phyloP scores from a whole-genome alignment of 2,329 filamentous ascomycete species.

The Penicillium olsonii region DNA sequence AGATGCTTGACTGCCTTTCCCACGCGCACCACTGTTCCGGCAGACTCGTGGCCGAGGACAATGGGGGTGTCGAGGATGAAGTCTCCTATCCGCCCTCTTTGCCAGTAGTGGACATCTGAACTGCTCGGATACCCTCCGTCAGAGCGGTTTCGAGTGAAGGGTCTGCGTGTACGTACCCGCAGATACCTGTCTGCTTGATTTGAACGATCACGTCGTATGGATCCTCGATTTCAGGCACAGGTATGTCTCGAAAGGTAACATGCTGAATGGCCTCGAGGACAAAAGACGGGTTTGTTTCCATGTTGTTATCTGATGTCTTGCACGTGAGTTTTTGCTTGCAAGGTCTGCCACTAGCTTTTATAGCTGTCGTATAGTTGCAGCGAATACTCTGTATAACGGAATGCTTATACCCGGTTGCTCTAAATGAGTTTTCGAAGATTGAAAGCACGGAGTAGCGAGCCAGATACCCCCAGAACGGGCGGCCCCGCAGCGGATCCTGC shows the following conservation, averaged over 20 bases:
- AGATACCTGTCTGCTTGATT: constrained; percentile 51
- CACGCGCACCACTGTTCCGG: constrained; percentile 25
- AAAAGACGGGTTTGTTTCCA: constrained; percentile 41
- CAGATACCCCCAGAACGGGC: not conserved
- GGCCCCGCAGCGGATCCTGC: constrained; percentile 5
- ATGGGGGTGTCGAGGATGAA: constrained; percentile 47
- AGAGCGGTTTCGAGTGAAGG: too few relatives aligned
- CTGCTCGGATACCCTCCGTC: not conserved
- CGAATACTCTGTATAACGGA: too few relatives aligned
- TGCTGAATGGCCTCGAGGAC: constrained; percentile 50
- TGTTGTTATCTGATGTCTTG: not conserved
- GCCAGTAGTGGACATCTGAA: constrained; percentile 44
- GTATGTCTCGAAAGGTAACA: constrained; percentile 48
- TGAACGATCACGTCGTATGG: constrained; percentile 47
- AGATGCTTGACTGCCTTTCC: constrained; percentile 26
- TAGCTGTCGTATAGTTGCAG: not conserved
- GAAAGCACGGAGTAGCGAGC: not conserved
- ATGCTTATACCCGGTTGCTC: not conserved
- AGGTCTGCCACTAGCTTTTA: not conserved
- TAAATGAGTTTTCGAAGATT: not conserved
- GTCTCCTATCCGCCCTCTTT: constrained; percentile 49
- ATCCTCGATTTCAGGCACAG: constrained; percentile 41
- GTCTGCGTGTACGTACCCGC: constrained; percentile 39
- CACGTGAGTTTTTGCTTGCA: not conserved
- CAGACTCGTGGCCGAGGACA: constrained; percentile 34